Conservation (phyloP, 2,329 filamentous ascomycete species). For the Clonostachys rhizophaga region DNA sequence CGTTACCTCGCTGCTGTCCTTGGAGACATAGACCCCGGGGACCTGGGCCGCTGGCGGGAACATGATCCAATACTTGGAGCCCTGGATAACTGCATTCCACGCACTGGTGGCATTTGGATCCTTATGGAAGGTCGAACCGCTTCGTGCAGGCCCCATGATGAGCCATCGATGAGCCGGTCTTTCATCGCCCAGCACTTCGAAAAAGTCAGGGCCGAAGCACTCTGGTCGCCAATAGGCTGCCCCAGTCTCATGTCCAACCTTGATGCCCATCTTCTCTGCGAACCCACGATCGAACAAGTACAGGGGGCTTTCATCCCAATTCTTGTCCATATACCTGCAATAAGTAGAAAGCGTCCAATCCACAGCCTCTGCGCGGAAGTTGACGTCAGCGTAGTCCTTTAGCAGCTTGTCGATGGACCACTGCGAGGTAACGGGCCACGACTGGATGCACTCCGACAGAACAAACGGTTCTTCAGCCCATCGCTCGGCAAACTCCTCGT, state of each 20-base stretch:
- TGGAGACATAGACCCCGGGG: conserved; percentile 84
- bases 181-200: conserved; percentile 70
- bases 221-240: conserved; percentile 72
- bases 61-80: conserved; percentile 98
- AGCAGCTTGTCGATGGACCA: conserved; percentile 73
- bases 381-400: conserved; percentile 56
- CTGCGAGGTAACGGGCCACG: conserved; percentile 71
- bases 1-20: conserved; percentile 89
- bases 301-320: conserved; percentile 78
- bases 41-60: conserved; percentile 77
- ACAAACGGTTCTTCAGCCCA: conserved; percentile 87
- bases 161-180: conserved; percentile 89
- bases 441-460: conserved; percentile 72
- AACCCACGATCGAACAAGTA: conserved; percentile 91
- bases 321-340: conserved; percentile 74
- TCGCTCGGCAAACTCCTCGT: conserved; percentile 65
- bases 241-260: conserved; percentile 45
- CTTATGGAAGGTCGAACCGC: conserved; percentile 94
- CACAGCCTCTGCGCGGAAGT: conserved; percentile 87
- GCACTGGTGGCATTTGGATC: conserved; percentile 70
- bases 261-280: conserved; percentile 76
- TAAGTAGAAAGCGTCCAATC: conserved; percentile 88
- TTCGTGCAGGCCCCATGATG: conserved; percentile 81
- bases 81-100: conserved; percentile 90
- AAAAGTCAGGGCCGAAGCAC: conserved; percentile 85